Evolutionary conservation across 73 alveolate genomes (phyloP).

Genomic region (Stentor coeruleus): DNA sequence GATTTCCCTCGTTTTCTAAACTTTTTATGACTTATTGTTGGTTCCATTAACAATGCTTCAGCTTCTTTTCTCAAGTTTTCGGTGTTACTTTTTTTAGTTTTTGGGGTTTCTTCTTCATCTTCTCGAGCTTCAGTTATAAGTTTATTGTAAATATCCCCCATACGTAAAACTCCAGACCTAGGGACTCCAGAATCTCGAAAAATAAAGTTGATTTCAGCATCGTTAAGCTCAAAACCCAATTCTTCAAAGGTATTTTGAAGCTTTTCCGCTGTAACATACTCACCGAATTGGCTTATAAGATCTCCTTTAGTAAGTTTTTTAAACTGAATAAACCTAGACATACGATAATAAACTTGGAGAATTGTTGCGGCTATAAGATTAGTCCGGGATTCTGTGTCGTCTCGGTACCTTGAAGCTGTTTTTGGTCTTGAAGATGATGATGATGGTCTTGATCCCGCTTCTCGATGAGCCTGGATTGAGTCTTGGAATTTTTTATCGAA

Average conservation of each 20-base stretch:
- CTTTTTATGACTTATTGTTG: no score
- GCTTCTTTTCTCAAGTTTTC: background rate
- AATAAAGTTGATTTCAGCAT: background rate
- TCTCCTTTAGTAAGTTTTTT: background rate
- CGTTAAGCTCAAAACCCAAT: conserved; percentile 4
- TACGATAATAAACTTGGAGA: background rate
- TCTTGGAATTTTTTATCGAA: conserved; percentile 8
- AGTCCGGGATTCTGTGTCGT: background rate
- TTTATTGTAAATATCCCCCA: background rate
- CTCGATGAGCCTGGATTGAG: background rate
- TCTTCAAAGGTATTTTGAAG: background rate
- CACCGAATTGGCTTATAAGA: background rate
- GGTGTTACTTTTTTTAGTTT: background rate
- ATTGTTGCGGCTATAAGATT: background rate
- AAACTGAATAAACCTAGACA: background rate
- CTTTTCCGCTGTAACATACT: background rate
- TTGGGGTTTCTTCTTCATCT: background rate
- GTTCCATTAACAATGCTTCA: background rate
- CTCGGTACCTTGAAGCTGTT: conserved; percentile 23
- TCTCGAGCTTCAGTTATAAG: background rate
- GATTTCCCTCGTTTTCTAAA: no score
- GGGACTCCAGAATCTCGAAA: background rate
- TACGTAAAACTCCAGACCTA: background rate
- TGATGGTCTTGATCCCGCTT: background rate
- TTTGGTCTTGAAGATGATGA: conserved; percentile 20